Percentiles rank a stretch among this genome's conserved stretches.
These are phyloP conservation scores for Pythium biforme DNA, from an alignment of 352 stramenopile species.

Conservation along the genomic window DNA sequence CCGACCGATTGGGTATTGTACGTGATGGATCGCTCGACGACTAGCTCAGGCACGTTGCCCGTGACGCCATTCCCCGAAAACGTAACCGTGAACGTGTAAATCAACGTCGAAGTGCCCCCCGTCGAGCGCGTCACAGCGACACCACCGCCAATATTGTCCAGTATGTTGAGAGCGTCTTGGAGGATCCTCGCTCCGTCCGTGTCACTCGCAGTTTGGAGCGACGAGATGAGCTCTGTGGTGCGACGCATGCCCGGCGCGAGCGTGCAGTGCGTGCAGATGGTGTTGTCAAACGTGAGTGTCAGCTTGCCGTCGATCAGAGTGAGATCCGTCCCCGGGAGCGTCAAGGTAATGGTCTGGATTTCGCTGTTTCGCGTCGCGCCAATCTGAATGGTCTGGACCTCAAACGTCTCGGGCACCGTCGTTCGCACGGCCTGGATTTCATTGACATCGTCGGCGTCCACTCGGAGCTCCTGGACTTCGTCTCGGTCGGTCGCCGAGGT, in stretches of 20 bases:
- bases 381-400: constrained; percentile 89
- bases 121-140: constrained; percentile 39
- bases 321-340: constrained; percentile 58
- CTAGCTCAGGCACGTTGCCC: constrained; percentile 84
- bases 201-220: constrained; percentile 33
- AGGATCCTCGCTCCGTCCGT: constrained; percentile 23
- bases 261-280: constrained; percentile 68
- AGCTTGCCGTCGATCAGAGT: constrained; percentile 48
- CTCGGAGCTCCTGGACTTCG: constrained; percentile 86
- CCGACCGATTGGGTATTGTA: constrained; percentile 28
- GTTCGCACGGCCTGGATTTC: constrained; percentile 91
- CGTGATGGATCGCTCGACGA: constrained; percentile 44
- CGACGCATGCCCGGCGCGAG: constrained; percentile 49
- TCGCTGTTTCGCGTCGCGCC: constrained; percentile 65
- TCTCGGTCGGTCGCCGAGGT: constrained; percentile 91
- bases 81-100: constrained; percentile 77
- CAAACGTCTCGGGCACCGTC: constrained; percentile 62
- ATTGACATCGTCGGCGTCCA: constrained; percentile 87
- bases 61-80: constrained; percentile 81
- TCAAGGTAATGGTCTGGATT: constrained; percentile 84
- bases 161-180: constrained; percentile 29
- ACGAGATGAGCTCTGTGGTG: constrained; percentile 40
- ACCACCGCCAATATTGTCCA: constrained; percentile 60
- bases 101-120: constrained; percentile 40
- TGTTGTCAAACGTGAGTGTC: constrained; percentile 63